Percentiles rank a stretch among this genome's conserved stretches.
Evolutionary conservation across 805 yeast species (phyloP).

Genomic region (Candida railenensis): DNA sequence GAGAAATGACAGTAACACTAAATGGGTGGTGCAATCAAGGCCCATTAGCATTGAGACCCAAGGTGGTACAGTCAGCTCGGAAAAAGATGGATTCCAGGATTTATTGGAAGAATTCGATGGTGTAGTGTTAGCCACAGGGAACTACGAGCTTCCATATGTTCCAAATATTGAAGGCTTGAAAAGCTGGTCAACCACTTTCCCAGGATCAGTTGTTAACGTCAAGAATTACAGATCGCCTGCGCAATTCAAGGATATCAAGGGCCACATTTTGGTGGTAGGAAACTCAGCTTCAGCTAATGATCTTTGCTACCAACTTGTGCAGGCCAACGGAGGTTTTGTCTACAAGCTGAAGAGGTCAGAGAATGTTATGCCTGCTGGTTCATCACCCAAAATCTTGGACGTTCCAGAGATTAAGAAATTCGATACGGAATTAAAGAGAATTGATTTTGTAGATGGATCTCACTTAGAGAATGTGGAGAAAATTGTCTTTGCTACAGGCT

Average conservation of each 20-base stretch:
- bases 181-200: conserved; percentile 25
- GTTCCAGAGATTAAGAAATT: conserved; percentile 43
- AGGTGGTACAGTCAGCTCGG: conserved; percentile 21
- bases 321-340: conserved; percentile 33
- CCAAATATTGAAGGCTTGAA: conserved; percentile 32
- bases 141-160: conserved; percentile 33
- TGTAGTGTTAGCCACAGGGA: conserved; percentile 40
- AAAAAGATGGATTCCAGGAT: conserved; percentile 7
- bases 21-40: conserved; percentile 46
- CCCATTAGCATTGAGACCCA: conserved; percentile 25
- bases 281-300: conserved; percentile 79
- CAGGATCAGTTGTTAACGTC: conserved; percentile 30
- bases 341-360: conserved; percentile 52
- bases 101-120: conserved; percentile 28
- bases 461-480: conserved; percentile 22
- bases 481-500: conserved; percentile 40
- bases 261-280: conserved; percentile 67
- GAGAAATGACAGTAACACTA: conserved; percentile 10
- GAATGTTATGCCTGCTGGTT: conserved; percentile 42
- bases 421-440: conserved; percentile 26
- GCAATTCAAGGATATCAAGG: conserved; percentile 24
- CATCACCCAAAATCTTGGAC: conserved; percentile 38
- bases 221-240: conserved; percentile 26
- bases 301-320: conserved; percentile 59
- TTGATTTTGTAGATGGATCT: conserved; percentile 25